Evolutionary conservation across 805 yeast genomes (phyloP), one percentile per base, ranked within the genome.

Genomic region (Wickerhamia fluorescens): DNA sequence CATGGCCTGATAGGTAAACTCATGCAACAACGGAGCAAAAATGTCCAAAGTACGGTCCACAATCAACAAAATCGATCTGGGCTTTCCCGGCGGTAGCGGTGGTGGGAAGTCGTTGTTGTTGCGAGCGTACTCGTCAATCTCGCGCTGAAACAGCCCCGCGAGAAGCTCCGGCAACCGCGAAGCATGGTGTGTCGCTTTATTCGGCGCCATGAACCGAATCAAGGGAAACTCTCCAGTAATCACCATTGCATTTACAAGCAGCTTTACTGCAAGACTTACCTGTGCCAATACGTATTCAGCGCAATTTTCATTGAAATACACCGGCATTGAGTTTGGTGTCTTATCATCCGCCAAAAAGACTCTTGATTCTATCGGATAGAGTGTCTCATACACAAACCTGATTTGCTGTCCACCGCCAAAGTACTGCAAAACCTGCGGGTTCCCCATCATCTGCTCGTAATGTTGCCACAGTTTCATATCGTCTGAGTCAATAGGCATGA

Each of bases 1-100:
- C 83, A 88, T 78, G 4, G 96, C 88, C 56, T 89, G 94, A 54
- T 88, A 92, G 14, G 80, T 73, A 54, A 88, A 85, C 50, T 86
- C 95, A 53, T 92, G 97, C 31, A 88, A 56, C 26, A 92, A 51
- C 0, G 96, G 95, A 5, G 92, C 82, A 44, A 73, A 73, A 27
- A 81, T 61, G 51, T 94, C 98, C 49, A 87, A 50, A 2, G 94
- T 69, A 37, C 99, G 68, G 53, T 92, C 98, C 2, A 83, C 64
- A 12, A 92, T 73, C 19, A 92, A 53, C 39, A 89, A 66, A 0
- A 83, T 66, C 0, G 95, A 71, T 37, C 92, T 66, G 13, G 85
- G 84, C 41, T 83, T 71, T 19, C 37, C 65, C 8, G 64, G 58
- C n/a, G n/a, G n/a, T 7, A 59, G 56, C 2, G 47, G 42, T 1